A percentile compares a stretch with the other conserved stretches of the same genome.
These are phyloP conservation scores for Carex arenaria DNA, from an alignment of 202 grass and related monocot genomes.

Conservation along the genomic window DNA sequence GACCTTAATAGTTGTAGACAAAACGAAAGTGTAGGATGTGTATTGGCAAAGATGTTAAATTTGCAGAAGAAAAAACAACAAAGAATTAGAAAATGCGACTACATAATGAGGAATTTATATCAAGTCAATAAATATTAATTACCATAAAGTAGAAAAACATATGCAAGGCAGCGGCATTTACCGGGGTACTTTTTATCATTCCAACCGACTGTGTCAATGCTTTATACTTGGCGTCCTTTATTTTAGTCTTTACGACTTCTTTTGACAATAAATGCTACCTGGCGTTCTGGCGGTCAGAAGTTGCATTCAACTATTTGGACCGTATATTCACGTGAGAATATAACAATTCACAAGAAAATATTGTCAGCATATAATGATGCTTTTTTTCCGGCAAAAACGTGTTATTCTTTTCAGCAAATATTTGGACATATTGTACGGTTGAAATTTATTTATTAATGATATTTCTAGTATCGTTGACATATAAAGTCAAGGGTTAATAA, in stretches of 20 bases:
- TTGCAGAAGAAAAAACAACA: too few relatives aligned
- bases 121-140: too few relatives aligned
- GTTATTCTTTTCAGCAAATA: neutral
- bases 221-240: constrained; percentile 3
- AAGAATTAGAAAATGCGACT: too few relatives aligned
- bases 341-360: neutral
- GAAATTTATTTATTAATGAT: neutral
- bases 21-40: too few relatives aligned
- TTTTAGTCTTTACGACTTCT: neutral
- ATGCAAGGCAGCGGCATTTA: too few relatives aligned
- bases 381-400: neutral
- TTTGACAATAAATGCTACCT: neutral
- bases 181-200: too few relatives aligned
- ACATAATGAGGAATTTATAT: too few relatives aligned
- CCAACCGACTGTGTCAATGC: too few relatives aligned
- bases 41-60: too few relatives aligned
- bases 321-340: constrained; percentile 6
- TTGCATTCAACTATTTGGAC: neutral
- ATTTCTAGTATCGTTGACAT: neutral
- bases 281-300: neutral
- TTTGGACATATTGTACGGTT: neutral
- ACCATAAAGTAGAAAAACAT: too few relatives aligned
- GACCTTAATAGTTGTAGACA: too few relatives aligned
- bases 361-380: neutral
- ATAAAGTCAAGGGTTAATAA: neutral